phyloP scores from a whole-genome alignment of 768 basidiomycete genomes.

The Agaricus blazei region DNA sequence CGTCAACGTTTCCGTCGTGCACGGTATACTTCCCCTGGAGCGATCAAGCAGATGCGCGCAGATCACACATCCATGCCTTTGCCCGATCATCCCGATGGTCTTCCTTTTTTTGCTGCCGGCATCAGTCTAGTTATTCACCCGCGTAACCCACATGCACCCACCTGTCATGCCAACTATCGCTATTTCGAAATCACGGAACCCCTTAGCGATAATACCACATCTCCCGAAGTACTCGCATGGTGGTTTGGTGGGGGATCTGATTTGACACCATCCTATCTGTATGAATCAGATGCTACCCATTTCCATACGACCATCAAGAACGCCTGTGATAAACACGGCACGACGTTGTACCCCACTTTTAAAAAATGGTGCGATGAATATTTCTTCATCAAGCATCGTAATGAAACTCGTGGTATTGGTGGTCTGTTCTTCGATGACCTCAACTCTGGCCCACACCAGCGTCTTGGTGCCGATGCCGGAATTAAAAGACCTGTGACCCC shows the following conservation, averaged over 20 bases:
- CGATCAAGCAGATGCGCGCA: slow-evolving; percentile 91
- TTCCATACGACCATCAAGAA: slow-evolving; percentile 81
- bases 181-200: slow-evolving; percentile 4
- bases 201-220: slow-evolving; percentile 13
- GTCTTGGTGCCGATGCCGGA: slow-evolving; percentile 38
- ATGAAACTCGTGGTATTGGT: slow-evolving; percentile 83
- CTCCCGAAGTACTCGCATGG: slow-evolving; percentile 73
- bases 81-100: slow-evolving; percentile 50
- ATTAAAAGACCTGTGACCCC: slow-evolving; percentile 47
- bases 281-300: slow-evolving; percentile 77
- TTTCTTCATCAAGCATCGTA: slow-evolving; percentile 89
- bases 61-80: slow-evolving; percentile 79
- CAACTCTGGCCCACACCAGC: slow-evolving; percentile 56
- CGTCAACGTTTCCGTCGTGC: slow-evolving; percentile 89
- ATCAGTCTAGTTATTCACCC: slow-evolving; percentile 94
- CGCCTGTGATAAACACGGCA: slow-evolving; percentile 72
- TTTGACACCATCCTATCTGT: slow-evolving; percentile 93
- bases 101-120: slow-evolving; percentile 94
- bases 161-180: slow-evolving; percentile 93
- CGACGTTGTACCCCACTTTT: slow-evolving; percentile 66
- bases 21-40: slow-evolving; percentile 88
- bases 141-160: slow-evolving; percentile 90
- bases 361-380: slow-evolving; percentile 99
- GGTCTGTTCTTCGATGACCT: slow-evolving; percentile 98
- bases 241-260: slow-evolving; percentile 99